A percentile compares a stretch with the other conserved stretches of the same genome.
Evolutionary conservation across 2,329 filamentous ascomycete species (phyloP).

Genomic region (Calcarisporium arbuscula): DNA sequence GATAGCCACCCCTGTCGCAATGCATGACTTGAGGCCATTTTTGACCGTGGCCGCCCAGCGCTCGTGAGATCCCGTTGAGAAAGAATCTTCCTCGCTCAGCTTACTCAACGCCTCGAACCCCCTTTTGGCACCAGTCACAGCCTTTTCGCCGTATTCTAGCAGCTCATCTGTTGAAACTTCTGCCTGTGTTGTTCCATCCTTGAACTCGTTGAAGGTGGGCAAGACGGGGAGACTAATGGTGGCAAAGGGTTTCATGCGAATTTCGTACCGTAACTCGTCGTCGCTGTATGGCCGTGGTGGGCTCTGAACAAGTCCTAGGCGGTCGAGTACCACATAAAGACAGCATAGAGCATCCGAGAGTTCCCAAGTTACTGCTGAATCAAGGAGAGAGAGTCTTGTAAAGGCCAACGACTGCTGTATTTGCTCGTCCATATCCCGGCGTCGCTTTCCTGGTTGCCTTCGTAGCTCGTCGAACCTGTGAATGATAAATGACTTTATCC

Average conservation of each 20-base stretch:
- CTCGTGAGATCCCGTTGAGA: conserved; percentile 50
- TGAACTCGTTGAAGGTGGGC: conserved; percentile 58
- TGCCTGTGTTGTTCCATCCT: conserved; percentile 32
- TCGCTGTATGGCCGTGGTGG: conserved; percentile 59
- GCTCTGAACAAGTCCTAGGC: conserved; percentile 46
- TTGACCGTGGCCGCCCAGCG: conserved; percentile 57
- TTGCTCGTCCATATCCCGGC: conserved; percentile 31
- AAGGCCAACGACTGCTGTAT: conserved; percentile 45
- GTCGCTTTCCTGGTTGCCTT: conserved; percentile 5
- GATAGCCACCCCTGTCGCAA: conserved; percentile 61
- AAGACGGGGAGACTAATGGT: conserved; percentile 61
- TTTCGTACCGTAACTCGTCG: conserved; percentile 65
- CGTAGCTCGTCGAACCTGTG: conserved; percentile 27
- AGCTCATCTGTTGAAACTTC: conserved; percentile 33
- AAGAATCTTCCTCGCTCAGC: conserved; percentile 44
- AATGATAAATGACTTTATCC: conserved; percentile 62
- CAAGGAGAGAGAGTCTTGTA: conserved; percentile 54
- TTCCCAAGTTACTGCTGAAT: conserved; percentile 57
- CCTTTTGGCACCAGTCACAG: conserved; percentile 42
- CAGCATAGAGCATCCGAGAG: conserved; percentile 48
- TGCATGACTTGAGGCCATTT: conserved; percentile 61
- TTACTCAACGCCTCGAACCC: conserved; percentile 51
- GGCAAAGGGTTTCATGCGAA: conserved; percentile 82
- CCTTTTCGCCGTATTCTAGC: conserved; percentile 38
- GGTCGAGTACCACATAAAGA: conserved; percentile 61